Evolutionary conservation across 257 asterid genomes (phyloP), one percentile per base, ranked within the genome.

Genomic region (Nyctanthes arbortristis): DNA sequence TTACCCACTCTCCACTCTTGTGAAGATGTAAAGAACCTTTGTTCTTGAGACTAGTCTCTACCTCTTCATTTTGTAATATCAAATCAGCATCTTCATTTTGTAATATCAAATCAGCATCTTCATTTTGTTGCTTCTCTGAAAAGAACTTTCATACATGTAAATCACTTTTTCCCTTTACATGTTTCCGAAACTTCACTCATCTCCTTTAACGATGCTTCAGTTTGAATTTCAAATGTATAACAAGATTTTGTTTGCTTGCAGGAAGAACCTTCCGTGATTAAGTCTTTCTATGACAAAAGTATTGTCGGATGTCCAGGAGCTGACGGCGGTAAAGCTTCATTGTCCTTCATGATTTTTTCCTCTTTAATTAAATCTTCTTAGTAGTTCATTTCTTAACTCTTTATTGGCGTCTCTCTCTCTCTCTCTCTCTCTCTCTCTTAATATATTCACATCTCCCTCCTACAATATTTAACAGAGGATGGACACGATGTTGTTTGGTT

Each of bases 401-500:
- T 27, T 54, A 31, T 2, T 30, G 58, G 60, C 20, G 7, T 32
- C n/a, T n/a, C n/a, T n/a, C n/a, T n/a, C n/a, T n/a, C n/a, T n/a
- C n/a, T n/a, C n/a, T n/a, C 45, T 65, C n/a, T n/a, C n/a, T n/a
- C n/a, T n/a, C n/a, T n/a, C n/a, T n/a, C n/a, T n/a, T n/a, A n/a
- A n/a, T n/a, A n/a, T 58, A 28, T 60, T 35, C 47, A 61, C 28
- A 52, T 67, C 27, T 24, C 66, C 34, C 61, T 65, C 29, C 58
- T 49, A 12, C 13, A 34, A 49, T 40, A 78, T 75, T 60, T 63
- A 62, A 69, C 92, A 94, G 99, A 91, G 81, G 97, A 94, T 74
- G 99, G 91, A 76, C 99, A 94, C 37, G 99, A 94, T 31, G 96
- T 94, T 70, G 97, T 91, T 69, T 94, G 99, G 99, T 94, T 94